A percentile compares a stretch with the other conserved stretches of the same genome.
Evolutionary conservation across 192 early-diverging fungal species (phyloP).

Genomic region (Podila clonocystis): DNA sequence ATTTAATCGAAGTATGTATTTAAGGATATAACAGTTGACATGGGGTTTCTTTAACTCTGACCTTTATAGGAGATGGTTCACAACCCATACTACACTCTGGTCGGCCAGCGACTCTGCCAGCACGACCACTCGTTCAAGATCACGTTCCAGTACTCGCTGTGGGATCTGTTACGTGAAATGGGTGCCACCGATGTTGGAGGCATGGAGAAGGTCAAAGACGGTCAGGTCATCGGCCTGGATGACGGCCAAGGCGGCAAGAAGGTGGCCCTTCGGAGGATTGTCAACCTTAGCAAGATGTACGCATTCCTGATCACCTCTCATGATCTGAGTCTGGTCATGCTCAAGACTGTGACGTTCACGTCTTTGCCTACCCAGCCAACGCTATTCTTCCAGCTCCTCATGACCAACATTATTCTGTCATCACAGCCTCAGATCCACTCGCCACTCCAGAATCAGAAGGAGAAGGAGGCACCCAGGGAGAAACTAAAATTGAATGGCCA

Average conservation of each 20-base stretch:
- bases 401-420: slow-evolving; percentile 75
- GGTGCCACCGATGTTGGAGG: slow-evolving; percentile 84
- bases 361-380: slow-evolving; percentile 66
- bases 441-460: slow-evolving; percentile 21
- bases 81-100: slow-evolving; percentile 95
- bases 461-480: slow-evolving; percentile 31
- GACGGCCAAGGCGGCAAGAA: slow-evolving; percentile 41
- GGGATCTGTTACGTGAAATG: slow-evolving; percentile 93
- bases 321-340: slow-evolving; percentile 77
- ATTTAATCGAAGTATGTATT: neutral
- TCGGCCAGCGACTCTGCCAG: slow-evolving; percentile 83
- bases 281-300: slow-evolving; percentile 89
- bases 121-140: slow-evolving; percentile 83
- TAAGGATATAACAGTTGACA: no score
- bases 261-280: slow-evolving; percentile 76
- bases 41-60: neutral
- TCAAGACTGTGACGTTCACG: slow-evolving; percentile 83
- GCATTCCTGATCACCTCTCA: slow-evolving; percentile 78
- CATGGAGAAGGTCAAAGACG: slow-evolving; percentile 58
- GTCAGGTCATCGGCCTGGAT: slow-evolving; percentile 43
- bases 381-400: slow-evolving; percentile 77
- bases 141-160: slow-evolving; percentile 94
- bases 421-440: slow-evolving; percentile 59
- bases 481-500: slow-evolving; percentile 56
- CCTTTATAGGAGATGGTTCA: slow-evolving; percentile 77